Evolutionary conservation across 2,329 filamentous ascomycete species (phyloP).

Genomic region (Apiospora pterosperma): DNA sequence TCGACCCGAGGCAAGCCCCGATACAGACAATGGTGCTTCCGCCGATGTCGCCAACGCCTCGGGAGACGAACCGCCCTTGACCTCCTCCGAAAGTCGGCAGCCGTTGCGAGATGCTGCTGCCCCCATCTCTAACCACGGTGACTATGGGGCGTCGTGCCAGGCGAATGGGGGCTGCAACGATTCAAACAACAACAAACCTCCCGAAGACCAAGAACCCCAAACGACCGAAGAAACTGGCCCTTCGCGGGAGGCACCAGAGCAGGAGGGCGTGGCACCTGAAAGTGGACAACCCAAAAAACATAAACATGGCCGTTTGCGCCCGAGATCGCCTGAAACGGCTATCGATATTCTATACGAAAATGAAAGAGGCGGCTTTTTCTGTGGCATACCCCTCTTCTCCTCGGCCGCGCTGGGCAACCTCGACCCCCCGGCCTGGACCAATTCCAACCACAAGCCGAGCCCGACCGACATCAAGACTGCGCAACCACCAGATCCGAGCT

Average conservation of each 20-base stretch:
- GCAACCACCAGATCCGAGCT: constrained; percentile 89
- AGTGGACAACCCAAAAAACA: constrained; percentile 8
- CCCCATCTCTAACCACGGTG: neutral
- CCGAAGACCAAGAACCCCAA: neutral
- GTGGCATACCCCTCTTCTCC: constrained; percentile 87
- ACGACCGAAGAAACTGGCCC: constrained; percentile 22
- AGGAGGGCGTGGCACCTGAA: neutral
- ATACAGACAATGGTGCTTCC: constrained; percentile 3
- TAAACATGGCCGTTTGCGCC: constrained; percentile 5
- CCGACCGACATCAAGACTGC: constrained; percentile 74
- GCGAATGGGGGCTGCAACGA: neutral
- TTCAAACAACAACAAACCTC: neutral
- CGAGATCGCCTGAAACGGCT: constrained; percentile 43
- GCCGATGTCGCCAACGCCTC: constrained; percentile 6
- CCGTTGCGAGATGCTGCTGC: constrained; percentile 14
- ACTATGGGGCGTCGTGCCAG: neutral
- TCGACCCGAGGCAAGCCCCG: neutral
- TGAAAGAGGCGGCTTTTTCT: constrained; percentile 85
- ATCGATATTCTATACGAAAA: constrained; percentile 96
- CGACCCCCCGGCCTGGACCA: constrained; percentile 87
- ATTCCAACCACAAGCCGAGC: constrained; percentile 57
- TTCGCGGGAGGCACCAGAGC: neutral
- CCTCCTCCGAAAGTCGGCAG: constrained; percentile 17
- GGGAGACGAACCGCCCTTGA: constrained; percentile 15
- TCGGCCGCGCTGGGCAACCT: constrained; percentile 78